A percentile compares a stretch with the other conserved stretches of the same genome.
Evolutionary conservation across 371 early-diverging fungal species (phyloP).

Genomic region (Phascolomyces articulosus): DNA sequence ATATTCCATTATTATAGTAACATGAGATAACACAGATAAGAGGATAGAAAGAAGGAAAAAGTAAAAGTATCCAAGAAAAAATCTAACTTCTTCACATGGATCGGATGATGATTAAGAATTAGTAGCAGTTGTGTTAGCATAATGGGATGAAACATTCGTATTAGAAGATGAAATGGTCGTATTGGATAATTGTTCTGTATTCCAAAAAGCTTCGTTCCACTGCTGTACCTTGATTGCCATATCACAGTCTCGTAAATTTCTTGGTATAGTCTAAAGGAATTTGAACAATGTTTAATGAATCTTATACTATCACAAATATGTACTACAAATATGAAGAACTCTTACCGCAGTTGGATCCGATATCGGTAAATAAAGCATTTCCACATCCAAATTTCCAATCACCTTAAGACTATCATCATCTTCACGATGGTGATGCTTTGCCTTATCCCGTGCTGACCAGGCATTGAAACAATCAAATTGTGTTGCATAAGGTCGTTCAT

Average conservation of each 20-base stretch:
- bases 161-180: conserved; percentile 58
- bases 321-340: background rate
- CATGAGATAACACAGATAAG: too few species aligned
- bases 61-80: too few species aligned
- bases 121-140: conserved; percentile 42
- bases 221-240: conserved; percentile 44
- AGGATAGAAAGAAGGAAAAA: too few species aligned
- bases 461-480: conserved; percentile 50
- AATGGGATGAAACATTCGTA: conserved; percentile 63
- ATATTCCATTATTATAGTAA: too few species aligned
- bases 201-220: conserved; percentile 41
- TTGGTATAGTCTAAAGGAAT: conserved; percentile 42
- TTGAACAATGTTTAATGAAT: too few species aligned
- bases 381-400: conserved; percentile 38
- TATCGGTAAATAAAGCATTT: conserved; percentile 44
- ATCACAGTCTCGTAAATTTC: conserved; percentile 46
- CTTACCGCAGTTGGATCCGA: conserved; percentile 34
- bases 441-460: conserved; percentile 35
- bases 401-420: conserved; percentile 44
- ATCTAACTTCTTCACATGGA: too few species aligned
- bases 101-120: background rate
- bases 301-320: background rate
- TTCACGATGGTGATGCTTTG: conserved; percentile 27
- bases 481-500: conserved; percentile 34
- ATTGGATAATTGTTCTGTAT: conserved; percentile 6